Base-by-base conservation (phyloP, 2,329 filamentous ascomycete genomes). In the Penicillium sp. region DNA sequence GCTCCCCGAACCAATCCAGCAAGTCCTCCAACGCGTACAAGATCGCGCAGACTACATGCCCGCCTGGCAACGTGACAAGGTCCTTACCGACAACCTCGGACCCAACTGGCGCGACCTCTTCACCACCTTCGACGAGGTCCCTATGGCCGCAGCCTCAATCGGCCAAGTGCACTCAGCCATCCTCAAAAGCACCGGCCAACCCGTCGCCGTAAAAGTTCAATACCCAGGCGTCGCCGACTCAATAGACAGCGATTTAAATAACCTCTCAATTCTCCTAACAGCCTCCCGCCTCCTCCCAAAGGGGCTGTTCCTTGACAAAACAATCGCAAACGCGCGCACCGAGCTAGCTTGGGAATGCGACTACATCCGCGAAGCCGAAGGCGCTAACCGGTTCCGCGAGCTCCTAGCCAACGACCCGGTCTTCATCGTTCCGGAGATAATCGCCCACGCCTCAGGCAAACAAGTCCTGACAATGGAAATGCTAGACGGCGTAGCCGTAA, bases 11-110 rank as follows among this genome's bases (percentile, higher is more conserved):
- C 85, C 90, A 1, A 91, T 99, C 47, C 90, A 95, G 62, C 84
- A 93, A 67, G 91, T 99, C 1, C 78, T 99, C 12, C 91, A 96
- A 70, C 87, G 95, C 6, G 94, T 99, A 0, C 94, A 99, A 71
- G 94, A 99, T 72, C 88, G 90, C 54, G 94, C 94, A 37, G 93
- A 99, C 73, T 99, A 97, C 73, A 99, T 99, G 94, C 94, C 94
- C 0, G 84, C 90, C 2, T 96, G 87, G 72, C 94, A 99, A 73
- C 88, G 94, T 11, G 87, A 99, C 71, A 86, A 88, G 57, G 93
- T 99, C 0, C 82, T 99, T 7, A 74, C 79, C 0, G 80, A 83
- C 5, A 96, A 96, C 66, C 82, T 99, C 0, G 94, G 94, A 0
- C 68, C 84, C 0, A 82, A 93, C 51, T 99, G 94, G 94, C 84